A percentile compares a stretch with the other conserved stretches of the same genome.
phyloP scores from a whole-genome alignment of 78 protist genomes.

The Neovahlkampfia damariscottae region DNA sequence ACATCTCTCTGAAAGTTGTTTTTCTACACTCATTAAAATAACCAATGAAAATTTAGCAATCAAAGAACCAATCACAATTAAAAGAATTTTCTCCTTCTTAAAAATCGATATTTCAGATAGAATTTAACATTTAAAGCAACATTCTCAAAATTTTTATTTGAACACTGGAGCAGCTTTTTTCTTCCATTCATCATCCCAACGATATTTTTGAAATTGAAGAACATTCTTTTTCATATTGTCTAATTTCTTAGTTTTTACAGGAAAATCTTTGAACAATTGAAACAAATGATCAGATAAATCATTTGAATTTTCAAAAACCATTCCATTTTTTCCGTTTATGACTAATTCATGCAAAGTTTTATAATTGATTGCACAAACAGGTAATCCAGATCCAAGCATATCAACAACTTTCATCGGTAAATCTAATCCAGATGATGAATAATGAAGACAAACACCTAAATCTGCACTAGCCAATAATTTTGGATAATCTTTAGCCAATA shows the following conservation, averaged over 20 bases:
- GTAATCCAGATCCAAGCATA: conserved; percentile 83
- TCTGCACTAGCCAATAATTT: conserved; percentile 58
- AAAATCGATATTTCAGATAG: too few species aligned
- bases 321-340: conserved; percentile 25
- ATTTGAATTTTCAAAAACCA: conserved; percentile 21
- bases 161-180: too few species aligned
- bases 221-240: not conserved
- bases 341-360: conserved; percentile 45
- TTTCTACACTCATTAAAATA: too few species aligned
- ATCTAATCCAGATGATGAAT: conserved; percentile 79
- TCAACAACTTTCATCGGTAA: conserved; percentile 97
- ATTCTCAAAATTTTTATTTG: too few species aligned
- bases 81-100: too few species aligned
- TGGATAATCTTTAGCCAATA: conserved; percentile 56
- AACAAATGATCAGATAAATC: not conserved
- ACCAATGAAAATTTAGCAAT: too few species aligned
- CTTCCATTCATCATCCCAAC: conserved; percentile 1
- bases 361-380: conserved; percentile 70
- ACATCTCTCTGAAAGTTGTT: too few species aligned
- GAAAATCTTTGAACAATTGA: not conserved
- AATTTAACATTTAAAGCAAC: too few species aligned
- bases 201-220: not conserved
- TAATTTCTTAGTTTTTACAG: not conserved
- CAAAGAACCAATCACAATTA: too few species aligned
- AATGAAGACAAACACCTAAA: conserved; percentile 80